Conservation (phyloP, 345 rosid species). For the Linum tenue region DNA sequence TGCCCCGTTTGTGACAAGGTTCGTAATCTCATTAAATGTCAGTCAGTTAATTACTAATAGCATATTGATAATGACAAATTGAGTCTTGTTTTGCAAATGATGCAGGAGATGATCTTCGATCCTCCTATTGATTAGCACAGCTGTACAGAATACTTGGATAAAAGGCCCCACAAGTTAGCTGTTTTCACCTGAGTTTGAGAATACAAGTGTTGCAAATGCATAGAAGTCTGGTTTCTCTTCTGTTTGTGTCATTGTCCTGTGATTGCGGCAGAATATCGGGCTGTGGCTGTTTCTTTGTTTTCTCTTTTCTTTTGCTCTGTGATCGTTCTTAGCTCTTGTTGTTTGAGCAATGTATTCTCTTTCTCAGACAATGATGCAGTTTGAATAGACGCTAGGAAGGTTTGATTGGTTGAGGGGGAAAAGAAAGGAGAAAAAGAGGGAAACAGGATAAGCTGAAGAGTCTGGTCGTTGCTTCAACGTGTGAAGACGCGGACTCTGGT, state of each 20-base stretch:
- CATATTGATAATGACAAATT: conserved; percentile 1
- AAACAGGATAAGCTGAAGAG: neutral
- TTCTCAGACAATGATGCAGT: conserved; percentile 2
- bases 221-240: conserved; percentile 6
- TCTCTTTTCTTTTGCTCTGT: conserved; percentile 1
- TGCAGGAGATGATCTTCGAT: conserved; percentile 80
- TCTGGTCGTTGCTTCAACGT: neutral
- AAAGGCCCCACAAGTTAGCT: conserved; percentile 9
- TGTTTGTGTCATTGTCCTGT: neutral
- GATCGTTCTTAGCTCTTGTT: neutral
- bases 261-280: conserved; percentile 13
- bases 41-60: neutral
- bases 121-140: conserved; percentile 36
- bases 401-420: neutral
- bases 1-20: conserved; percentile 96
- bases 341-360: conserved; percentile 8
- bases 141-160: conserved; percentile 7
- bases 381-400: conserved; percentile 6
- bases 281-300: conserved; percentile 9
- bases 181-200: conserved; percentile 13
- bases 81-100: conserved; percentile 1
- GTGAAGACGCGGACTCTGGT: neutral
- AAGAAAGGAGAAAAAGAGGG: neutral
- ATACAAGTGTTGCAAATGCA: conserved; percentile 22
- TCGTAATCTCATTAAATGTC: conserved; percentile 4